Conservation (phyloP, 2,329 filamentous ascomycete species). For the Thermothelomyces thermophilus region DNA sequence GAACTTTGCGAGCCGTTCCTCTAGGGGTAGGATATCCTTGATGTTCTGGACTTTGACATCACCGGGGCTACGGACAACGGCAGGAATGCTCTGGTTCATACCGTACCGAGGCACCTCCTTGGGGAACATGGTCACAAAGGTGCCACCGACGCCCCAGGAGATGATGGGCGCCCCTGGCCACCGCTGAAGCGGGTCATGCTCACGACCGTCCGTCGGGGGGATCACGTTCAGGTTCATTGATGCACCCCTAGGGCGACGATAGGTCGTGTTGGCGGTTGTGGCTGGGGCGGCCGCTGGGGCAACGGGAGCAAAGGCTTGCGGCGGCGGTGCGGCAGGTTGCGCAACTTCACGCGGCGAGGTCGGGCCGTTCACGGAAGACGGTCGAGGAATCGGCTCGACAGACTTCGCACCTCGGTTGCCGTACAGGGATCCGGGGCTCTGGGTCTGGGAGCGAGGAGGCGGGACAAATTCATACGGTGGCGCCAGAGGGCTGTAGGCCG, state of each 20-base stretch:
- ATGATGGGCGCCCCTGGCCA: slow-evolving; percentile 90
- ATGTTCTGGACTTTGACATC: slow-evolving; percentile 72
- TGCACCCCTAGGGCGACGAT: slow-evolving; percentile 41
- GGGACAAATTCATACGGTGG: slow-evolving; percentile 41
- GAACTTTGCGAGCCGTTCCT: slow-evolving; percentile 70
- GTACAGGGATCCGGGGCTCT: slow-evolving; percentile 49
- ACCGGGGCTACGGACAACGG: slow-evolving; percentile 75
- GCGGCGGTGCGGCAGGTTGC: slow-evolving; percentile 11
- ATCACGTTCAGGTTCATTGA: slow-evolving; percentile 54
- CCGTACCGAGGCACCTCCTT: slow-evolving; percentile 82
- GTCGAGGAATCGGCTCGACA: slow-evolving; percentile 43
- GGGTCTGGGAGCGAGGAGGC: slow-evolving; percentile 55
- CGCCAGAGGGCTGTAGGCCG: slow-evolving; percentile 45
- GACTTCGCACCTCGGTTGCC: slow-evolving; percentile 32
- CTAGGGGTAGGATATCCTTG: slow-evolving; percentile 64
- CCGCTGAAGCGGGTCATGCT: slow-evolving; percentile 71
- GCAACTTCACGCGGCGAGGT: slow-evolving; percentile 32
- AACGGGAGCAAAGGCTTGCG: slow-evolving; percentile 1
- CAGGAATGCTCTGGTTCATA: slow-evolving; percentile 63
- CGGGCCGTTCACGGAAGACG: slow-evolving; percentile 47
- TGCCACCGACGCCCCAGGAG: slow-evolving; percentile 80
- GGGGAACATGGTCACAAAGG: slow-evolving; percentile 77
- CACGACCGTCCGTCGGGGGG: slow-evolving; percentile 57
- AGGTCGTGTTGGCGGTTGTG: neutral
- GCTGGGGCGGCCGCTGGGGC: slow-evolving; percentile 19